Percentiles rank a stretch among this genome's conserved stretches.
Evolutionary conservation across 2,329 filamentous ascomycete genomes (phyloP).

Genomic region (Clarireedia paspali): DNA sequence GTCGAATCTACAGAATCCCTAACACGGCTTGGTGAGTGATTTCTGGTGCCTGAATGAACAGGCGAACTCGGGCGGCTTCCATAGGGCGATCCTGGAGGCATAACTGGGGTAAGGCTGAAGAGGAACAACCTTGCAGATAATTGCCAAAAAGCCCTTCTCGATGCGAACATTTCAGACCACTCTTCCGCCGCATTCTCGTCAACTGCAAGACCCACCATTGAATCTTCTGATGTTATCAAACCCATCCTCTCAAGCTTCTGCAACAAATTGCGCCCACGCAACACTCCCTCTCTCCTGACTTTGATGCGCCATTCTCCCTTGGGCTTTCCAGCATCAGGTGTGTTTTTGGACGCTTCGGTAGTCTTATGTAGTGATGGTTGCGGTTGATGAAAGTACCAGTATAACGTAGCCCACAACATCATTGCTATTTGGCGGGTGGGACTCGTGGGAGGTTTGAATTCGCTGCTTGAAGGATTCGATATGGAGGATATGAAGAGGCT

Average conservation of each 20-base stretch:
- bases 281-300: constrained; percentile 79
- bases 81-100: constrained; percentile 41
- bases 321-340: constrained; percentile 63
- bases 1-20: constrained; percentile 34
- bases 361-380: constrained; percentile 59
- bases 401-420: constrained; percentile 92
- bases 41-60: constrained; percentile 30
- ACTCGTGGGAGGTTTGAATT: constrained; percentile 73
- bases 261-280: constrained; percentile 72
- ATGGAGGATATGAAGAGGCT: constrained; percentile 88
- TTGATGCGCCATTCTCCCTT: constrained; percentile 81
- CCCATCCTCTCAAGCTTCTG: constrained; percentile 94
- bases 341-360: constrained; percentile 55
- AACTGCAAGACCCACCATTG: constrained; percentile 59
- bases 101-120: constrained; percentile 64
- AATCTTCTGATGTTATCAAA: constrained; percentile 68
- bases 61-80: constrained; percentile 48
- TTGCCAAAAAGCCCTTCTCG: constrained; percentile 82
- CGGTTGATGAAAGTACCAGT: constrained; percentile 95
- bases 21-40: constrained; percentile 24
- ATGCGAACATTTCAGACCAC: constrained; percentile 79
- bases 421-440: constrained; percentile 86
- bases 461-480: constrained; percentile 70
- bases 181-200: constrained; percentile 55
- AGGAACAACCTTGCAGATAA: constrained; percentile 79